Conservation (phyloP, 1,284 basidiomycete species). For the Microbotryum silenes-acaulis region DNA sequence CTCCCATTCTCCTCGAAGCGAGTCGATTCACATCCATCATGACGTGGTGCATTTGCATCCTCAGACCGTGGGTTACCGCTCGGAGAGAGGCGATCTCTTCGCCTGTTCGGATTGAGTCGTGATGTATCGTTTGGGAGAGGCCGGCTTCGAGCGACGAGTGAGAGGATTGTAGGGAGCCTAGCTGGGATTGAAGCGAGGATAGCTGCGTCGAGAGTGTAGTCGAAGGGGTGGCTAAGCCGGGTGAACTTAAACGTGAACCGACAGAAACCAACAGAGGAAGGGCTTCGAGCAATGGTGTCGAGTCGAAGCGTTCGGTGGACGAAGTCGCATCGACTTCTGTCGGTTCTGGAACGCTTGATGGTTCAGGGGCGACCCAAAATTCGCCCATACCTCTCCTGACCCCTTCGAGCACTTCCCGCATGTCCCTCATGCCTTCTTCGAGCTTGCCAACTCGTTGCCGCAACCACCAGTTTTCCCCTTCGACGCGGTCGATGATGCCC, state of each 20-base stretch:
- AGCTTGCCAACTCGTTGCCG: constrained; percentile 5
- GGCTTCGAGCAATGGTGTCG: neutral
- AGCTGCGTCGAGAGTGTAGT: neutral
- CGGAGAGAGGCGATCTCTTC: constrained; percentile 15
- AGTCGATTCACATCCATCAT: neutral
- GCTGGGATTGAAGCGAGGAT: neutral
- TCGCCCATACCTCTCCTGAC: constrained; percentile 1
- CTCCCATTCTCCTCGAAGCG: too few species aligned
- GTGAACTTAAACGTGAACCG: neutral
- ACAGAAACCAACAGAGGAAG: neutral
- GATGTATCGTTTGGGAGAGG: constrained; percentile 10
- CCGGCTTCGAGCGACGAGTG: constrained; percentile 8
- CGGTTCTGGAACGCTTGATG: neutral
- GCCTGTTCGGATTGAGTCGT: constrained; percentile 9
- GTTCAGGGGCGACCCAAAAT: neutral
- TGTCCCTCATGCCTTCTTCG: constrained; percentile 2
- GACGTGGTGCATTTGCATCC: constrained; percentile 19
- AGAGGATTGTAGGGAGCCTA: constrained; percentile 1
- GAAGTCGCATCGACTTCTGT: neutral
- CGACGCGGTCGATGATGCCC: constrained; percentile 6
- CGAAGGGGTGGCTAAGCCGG: neutral
- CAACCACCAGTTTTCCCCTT: constrained; percentile 20
- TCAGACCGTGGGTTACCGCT: constrained; percentile 7
- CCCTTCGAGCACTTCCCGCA: neutral
- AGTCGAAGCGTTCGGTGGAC: neutral